These are phyloP conservation scores for Daucus carota DNA, from an alignment of 129 eudicot species.

Conservation along the genomic window DNA sequence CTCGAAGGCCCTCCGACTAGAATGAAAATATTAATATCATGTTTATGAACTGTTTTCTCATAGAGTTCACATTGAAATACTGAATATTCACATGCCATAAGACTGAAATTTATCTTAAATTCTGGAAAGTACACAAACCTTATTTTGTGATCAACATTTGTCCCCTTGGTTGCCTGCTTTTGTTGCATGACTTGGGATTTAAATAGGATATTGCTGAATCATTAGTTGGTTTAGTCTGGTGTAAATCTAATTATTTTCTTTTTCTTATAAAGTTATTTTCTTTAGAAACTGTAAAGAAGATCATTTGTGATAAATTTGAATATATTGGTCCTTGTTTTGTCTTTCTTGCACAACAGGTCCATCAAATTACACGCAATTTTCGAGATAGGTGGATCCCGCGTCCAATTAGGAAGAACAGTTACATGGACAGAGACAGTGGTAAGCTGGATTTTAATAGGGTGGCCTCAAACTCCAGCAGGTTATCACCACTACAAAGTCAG, in stretches of 20 bases:
- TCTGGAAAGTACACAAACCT: neutral
- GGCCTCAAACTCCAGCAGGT: slow-evolving; percentile 24
- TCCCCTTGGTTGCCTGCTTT: slow-evolving; percentile 1
- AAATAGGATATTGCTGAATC: neutral
- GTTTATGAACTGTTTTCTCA: neutral
- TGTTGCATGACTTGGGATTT: neutral
- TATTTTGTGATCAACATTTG: neutral
- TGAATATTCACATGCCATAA: neutral
- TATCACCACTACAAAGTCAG: slow-evolving; percentile 20
- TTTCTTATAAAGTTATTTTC: neutral
- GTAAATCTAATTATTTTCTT: neutral
- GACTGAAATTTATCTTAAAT: neutral
- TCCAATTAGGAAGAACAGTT: slow-evolving; percentile 33
- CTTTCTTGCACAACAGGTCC: slow-evolving; percentile 47
- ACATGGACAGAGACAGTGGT: slow-evolving; percentile 43
- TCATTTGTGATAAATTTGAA: neutral
- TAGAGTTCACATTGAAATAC: neutral
- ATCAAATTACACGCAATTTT: slow-evolving; percentile 76
- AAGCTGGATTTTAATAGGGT: slow-evolving; percentile 32
- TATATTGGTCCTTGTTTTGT: neutral
- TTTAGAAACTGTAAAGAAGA: neutral
- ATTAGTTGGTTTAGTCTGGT: neutral
- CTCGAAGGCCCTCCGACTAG: neutral
- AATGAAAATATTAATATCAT: neutral
- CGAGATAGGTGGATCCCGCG: slow-evolving; percentile 75